A percentile compares a stretch with the other conserved stretches of the same genome.
Evolutionary conservation across 768 basidiomycete genomes (phyloP).

Genomic region (Termitomyces sp.): DNA sequence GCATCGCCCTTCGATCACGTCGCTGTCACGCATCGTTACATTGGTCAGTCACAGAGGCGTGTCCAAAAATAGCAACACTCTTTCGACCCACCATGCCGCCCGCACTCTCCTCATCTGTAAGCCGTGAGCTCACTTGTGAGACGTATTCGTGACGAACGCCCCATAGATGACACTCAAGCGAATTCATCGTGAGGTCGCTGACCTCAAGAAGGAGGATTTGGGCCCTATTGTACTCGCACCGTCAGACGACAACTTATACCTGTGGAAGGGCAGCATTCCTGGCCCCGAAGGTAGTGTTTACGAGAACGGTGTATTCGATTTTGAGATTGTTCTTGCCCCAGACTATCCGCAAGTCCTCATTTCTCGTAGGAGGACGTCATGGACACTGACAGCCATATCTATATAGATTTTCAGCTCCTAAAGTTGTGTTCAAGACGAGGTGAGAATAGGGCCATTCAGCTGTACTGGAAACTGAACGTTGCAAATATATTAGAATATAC

Average conservation of each 20-base stretch:
- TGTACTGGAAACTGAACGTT: neutral
- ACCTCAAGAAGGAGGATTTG: conserved; percentile 79
- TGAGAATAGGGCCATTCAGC: conserved; percentile 22
- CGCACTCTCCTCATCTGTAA: conserved; percentile 20
- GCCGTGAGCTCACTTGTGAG: neutral
- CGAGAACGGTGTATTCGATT: conserved; percentile 70
- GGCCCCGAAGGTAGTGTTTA: conserved; percentile 82
- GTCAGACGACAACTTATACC: conserved; percentile 56
- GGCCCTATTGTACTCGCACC: conserved; percentile 69
- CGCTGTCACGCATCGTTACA: neutral
- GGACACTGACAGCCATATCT: conserved; percentile 3
- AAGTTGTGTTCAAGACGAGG: conserved; percentile 72
- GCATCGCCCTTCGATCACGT: neutral
- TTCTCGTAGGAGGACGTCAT: conserved; percentile 1
- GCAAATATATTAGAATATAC: conserved; percentile 55
- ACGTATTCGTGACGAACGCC: neutral
- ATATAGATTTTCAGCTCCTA: conserved; percentile 72
- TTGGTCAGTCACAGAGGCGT: neutral
- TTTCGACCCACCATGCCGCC: conserved; percentile 20
- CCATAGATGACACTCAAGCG: conserved; percentile 65
- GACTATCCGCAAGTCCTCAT: conserved; percentile 74
- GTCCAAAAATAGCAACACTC: neutral
- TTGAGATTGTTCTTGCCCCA: conserved; percentile 57
- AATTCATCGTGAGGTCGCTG: conserved; percentile 77
- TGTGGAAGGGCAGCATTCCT: conserved; percentile 75